Evolutionary conservation across 352 stramenopile genomes (phyloP).

Genomic region (Phytophthora lateralis): DNA sequence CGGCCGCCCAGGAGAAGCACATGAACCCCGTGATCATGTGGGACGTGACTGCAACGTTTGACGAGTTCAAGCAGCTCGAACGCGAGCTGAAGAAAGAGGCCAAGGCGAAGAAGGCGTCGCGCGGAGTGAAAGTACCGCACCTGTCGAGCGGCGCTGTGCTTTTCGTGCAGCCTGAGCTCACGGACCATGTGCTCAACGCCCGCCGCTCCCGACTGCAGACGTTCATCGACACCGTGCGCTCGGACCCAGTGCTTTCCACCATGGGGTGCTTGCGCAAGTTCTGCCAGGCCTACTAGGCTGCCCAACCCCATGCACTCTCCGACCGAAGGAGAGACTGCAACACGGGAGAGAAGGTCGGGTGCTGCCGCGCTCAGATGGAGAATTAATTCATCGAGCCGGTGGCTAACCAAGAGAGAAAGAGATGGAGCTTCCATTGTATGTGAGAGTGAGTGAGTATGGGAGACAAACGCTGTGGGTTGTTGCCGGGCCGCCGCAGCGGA

Average conservation of each 20-base stretch:
- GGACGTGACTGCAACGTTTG: constrained; percentile 80
- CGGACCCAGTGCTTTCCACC: constrained; percentile 49
- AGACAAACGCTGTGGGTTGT: constrained; percentile 9
- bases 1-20: constrained; percentile 59
- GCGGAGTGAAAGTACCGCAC: constrained; percentile 57
- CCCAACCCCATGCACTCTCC: constrained; percentile 17
- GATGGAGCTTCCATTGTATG: constrained; percentile 23
- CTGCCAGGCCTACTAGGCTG: constrained; percentile 68
- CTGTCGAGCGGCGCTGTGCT: constrained; percentile 67
- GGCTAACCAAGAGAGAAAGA: constrained; percentile 6
- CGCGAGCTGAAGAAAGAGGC: constrained; percentile 70
- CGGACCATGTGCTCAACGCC: constrained; percentile 66
- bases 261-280: constrained; percentile 71
- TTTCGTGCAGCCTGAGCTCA: constrained; percentile 74
- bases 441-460: constrained; percentile 28
- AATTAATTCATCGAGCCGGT: constrained; percentile 28
- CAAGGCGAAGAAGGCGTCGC: constrained; percentile 54
- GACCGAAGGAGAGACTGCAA: constrained; percentile 33
- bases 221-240: constrained; percentile 65
- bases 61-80: constrained; percentile 78
- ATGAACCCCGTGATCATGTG: constrained; percentile 89
- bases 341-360: constrained; percentile 12
- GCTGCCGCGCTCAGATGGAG: constrained; percentile 18
- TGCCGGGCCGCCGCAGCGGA: constrained; percentile 20
- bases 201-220: constrained; percentile 58